These are phyloP conservation scores for Fusarium stilboides DNA, from an alignment of 2,329 filamentous ascomycete species.

Conservation along the genomic window DNA sequence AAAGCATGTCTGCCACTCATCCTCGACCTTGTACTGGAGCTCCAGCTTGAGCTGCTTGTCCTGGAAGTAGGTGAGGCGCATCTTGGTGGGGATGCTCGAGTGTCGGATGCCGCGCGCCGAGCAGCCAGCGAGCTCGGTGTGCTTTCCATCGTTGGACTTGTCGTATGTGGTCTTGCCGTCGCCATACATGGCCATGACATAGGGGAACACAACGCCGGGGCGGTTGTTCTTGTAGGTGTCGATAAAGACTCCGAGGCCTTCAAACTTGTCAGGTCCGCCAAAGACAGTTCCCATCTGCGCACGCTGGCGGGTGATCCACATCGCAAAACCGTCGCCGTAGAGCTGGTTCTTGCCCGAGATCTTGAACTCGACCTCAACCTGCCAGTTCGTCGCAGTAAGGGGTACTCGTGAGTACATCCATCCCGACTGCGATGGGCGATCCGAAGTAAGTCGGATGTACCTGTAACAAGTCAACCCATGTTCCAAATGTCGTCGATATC, in stretches of 20 bases:
- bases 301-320: constrained; percentile 98
- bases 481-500: constrained; percentile 21
- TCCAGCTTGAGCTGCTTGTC: constrained; percentile 93
- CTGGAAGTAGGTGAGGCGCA: constrained; percentile 94
- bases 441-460: constrained; percentile 93
- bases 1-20: constrained; percentile 93
- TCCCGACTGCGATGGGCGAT: constrained; percentile 90
- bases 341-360: constrained; percentile 91
- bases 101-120: constrained; percentile 93
- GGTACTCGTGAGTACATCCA: constrained; percentile 96
- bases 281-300: constrained; percentile 87
- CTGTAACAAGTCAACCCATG: constrained; percentile 61
- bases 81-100: constrained; percentile 83
- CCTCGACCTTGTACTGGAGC: constrained; percentile 92
- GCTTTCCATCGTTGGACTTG: constrained; percentile 94
- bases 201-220: constrained; percentile 94
- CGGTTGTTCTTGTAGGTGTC: constrained; percentile 99
- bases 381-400: constrained; percentile 98
- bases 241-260: constrained; percentile 95
- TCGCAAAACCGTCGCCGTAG: constrained; percentile 95
- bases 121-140: constrained; percentile 92
- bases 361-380: constrained; percentile 96
- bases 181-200: constrained; percentile 98
- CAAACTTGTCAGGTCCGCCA: constrained; percentile 88
- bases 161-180: constrained; percentile 93